Evolutionary conservation across 768 basidiomycete species (phyloP), one percentile per base, ranked within the genome.

Genomic region (Dioszegia crocea): DNA sequence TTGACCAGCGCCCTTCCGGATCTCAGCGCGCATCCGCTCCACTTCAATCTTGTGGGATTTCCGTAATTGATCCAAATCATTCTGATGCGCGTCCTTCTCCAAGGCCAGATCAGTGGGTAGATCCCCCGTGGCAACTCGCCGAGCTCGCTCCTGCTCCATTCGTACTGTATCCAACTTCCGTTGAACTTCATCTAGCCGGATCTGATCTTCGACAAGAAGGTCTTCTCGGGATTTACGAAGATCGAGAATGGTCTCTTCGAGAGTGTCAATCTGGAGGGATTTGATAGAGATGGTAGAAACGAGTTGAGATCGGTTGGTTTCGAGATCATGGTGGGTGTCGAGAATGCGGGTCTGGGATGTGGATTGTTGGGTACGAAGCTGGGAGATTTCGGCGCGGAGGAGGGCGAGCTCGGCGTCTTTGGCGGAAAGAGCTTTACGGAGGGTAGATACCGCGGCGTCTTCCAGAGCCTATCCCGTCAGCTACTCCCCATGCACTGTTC

Each of bases 201-300:
- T 31, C 33, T 70, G 66, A 53, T 64, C 68, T 26, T 70, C 71
- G 11, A 73, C 45, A 10, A 65, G 55, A 14, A 73, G 56, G 31
- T 73, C 68, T 43, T 73, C 66, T 19, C 71, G 41, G 24, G 66
- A 68, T 39, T 57, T 59, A 4, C 66, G 55, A 0, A 73, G 58
- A 26, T 73, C 69, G 3, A 68, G 63, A 21, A 73, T 47, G 10
- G 67, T 57, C 16, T 47, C 56, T 41, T 73, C 69, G 21, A 73
- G 59, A 23, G 65, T 41, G 29, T 66, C 71, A 26, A 73, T 66
- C 40, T 63, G 65, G 9, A 38, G 40, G 4, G 60, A 33, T 44
- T 64, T 64, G 19, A 62, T 64, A 1, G 63, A 58, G 40, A 70
- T 59, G 14, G 61, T 67, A 3, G 52, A 24, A 16, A 68, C 64